Evolutionary conservation across 495 filamentous ascomycete genomes (phyloP), one percentile per base, ranked within the genome.

Genomic region (Lepidopterella palustris): DNA sequence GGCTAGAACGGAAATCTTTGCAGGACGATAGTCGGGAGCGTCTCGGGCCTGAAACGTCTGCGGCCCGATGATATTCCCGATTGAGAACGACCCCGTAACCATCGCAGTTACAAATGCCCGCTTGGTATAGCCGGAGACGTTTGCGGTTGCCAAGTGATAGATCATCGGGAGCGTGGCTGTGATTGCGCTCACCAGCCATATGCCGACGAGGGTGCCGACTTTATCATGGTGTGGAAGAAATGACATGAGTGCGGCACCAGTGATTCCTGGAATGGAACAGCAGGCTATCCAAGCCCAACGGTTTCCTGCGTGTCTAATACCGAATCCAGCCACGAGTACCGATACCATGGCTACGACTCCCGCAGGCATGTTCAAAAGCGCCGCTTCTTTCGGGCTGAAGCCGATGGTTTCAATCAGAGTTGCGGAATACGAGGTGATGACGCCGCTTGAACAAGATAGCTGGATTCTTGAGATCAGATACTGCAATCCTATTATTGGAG

Each of bases 331-430:
- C 3, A 72, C 73, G 42, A 87, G 66, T 26, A 88, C 69, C 11
- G 87, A 79, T 26, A 84, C 80, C 52, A 86, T 83, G 60, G 87
- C 86, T 60, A 85, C 87, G 40, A 78, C 79, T 4, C 86, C 86
- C 1, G 87, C 72, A 4, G 87, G 85, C 83, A 89, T 89, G 18
- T 84, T 80, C 9, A 55, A 32, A 4, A 55, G 53, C 9, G 53
- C 53, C 4, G 81, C 82, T 60, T 83, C 73, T 13, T 82, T 70
- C 8, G 70, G 65, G 4, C 68, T 72, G 58, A 82, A 84, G 4
- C 76, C 63, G 53, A 84, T 76, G 56, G 70, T 71, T 35, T 23
- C 21, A 11, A 55, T 55, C 15, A 55, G 26, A 23, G 53, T 55
- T 27, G 53, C 26, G 11, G 53, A 55, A 23, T 55, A 55, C 11